Base-by-base conservation (phyloP, 768 basidiomycete species). In the Phlegmacium glaucopus region DNA sequence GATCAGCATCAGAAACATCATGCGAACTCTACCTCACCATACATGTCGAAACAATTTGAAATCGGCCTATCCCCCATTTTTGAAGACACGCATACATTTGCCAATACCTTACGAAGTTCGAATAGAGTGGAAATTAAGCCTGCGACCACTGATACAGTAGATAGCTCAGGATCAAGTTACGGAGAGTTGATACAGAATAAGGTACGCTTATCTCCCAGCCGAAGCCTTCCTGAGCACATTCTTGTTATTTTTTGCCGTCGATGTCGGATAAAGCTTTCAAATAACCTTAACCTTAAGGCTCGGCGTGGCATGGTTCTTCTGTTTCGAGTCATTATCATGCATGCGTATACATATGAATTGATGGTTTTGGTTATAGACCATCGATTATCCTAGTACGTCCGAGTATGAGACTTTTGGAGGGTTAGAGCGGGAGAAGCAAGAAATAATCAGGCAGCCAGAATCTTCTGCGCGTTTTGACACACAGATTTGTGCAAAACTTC, bases 61-160 rank as follows among this genome's bases (percentile, higher is more conserved):
- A 50, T 61, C 12, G 66, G 64, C 41, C 44, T 71, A 28, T 71
- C 70, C 8, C 68, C 70, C 17, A 69, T 70, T 47, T 53, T 70
- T 12, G 70, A 71, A 53, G 67, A 70, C 40, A 47, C 56, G n/a
- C 54, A 58, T 36, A 56, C 55, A 15, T 61, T 61, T 40, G 44
- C 47, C 9, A 47, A 53, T 42, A 44, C 52, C 16, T 30, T 46
- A 41, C 34, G 34, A 32, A 49, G 45, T 49, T 32, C 53, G 45
- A 5, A 18, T 34, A 22, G 49, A 29, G 16, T 44, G 57, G 42
- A 50, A 47, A 9, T 47, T 35, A 4, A 34, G 22, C 22, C 22
- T 22, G 22, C 42, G 11, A 36, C 45, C 15, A 42, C 42, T 26
- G 56, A 51, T 11, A 52, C 32, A 35, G 45, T 54, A 15, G 60